A percentile compares a stretch with the other conserved stretches of the same genome.
Conservation (phyloP, 805 yeast genomes). For the Candida parachauliodes region DNA sequence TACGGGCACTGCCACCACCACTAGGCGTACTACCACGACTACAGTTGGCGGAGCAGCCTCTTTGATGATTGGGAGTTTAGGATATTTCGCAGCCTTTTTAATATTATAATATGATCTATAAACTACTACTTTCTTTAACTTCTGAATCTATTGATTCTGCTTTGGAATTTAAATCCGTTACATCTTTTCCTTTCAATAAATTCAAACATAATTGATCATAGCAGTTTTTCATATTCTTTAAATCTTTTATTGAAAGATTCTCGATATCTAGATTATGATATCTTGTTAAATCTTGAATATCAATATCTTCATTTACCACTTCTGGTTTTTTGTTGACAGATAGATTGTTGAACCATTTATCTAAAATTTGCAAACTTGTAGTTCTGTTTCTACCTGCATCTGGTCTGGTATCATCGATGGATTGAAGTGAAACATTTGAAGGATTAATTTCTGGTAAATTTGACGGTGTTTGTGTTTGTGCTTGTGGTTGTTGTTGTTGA, state of each 20-base stretch:
- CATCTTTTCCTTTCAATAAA: slow-evolving; percentile 10
- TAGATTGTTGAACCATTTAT: slow-evolving; percentile 40
- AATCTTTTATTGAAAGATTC: slow-evolving; percentile 30
- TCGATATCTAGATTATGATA: slow-evolving; percentile 36
- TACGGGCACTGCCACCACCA: not conserved
- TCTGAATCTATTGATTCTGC: slow-evolving; percentile 11
- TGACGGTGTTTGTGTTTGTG: slow-evolving; percentile 4
- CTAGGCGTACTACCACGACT: slow-evolving; percentile 2
- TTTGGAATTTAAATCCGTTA: slow-evolving; percentile 5
- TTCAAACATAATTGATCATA: slow-evolving; percentile 37
- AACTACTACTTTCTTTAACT: slow-evolving; percentile 5
- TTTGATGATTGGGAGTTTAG: slow-evolving; percentile 5
- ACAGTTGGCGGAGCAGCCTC: slow-evolving; percentile 7
- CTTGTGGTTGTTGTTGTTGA: slow-evolving; percentile 12
- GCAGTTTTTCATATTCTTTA: slow-evolving; percentile 27
- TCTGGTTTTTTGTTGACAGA: slow-evolving; percentile 9
- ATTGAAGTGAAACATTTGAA: slow-evolving; percentile 32
- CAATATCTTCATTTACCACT: slow-evolving; percentile 8
- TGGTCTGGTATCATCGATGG: slow-evolving; percentile 24
- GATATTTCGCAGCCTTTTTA: slow-evolving; percentile 3
- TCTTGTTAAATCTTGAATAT: slow-evolving; percentile 24
- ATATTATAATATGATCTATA: slow-evolving; percentile 8
- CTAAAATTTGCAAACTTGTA: slow-evolving; percentile 40
- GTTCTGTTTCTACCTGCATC: slow-evolving; percentile 24
- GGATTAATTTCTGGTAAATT: slow-evolving; percentile 10